Conservation (phyloP, 805 yeast genomes). For the Jamesozyma jinghongensis region DNA sequence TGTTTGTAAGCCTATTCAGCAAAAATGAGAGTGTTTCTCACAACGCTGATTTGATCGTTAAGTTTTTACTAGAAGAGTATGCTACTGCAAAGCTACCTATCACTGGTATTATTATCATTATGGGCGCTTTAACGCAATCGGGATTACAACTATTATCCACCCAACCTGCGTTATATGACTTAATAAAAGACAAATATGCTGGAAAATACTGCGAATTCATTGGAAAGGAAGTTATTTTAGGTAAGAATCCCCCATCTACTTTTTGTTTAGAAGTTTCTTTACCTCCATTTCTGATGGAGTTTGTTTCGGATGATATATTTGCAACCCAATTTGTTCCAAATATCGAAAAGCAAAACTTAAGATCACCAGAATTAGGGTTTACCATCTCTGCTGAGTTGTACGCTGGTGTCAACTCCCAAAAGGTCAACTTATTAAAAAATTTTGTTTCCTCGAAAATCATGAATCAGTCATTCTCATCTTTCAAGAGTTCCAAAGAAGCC, state of each 20-base stretch:
- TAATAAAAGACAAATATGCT: slow-evolving; percentile 15
- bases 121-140: slow-evolving; percentile 32
- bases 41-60: slow-evolving; percentile 8
- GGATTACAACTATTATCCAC: slow-evolving; percentile 15
- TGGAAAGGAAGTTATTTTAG: slow-evolving; percentile 36
- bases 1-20: slow-evolving; percentile 20
- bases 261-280: slow-evolving; percentile 37
- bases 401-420: slow-evolving; percentile 19
- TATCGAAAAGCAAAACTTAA: slow-evolving; percentile 62
- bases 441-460: slow-evolving; percentile 41
- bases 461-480: slow-evolving; percentile 41
- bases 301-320: slow-evolving; percentile 34
- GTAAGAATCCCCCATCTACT: slow-evolving; percentile 36
- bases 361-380: slow-evolving; percentile 69
- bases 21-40: slow-evolving; percentile 7
- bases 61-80: slow-evolving; percentile 9
- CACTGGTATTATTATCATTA: slow-evolving; percentile 30
- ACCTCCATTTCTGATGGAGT: slow-evolving; percentile 36
- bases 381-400: slow-evolving; percentile 44
- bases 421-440: slow-evolving; percentile 36
- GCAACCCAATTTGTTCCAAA: slow-evolving; percentile 41
- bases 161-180: slow-evolving; percentile 16
- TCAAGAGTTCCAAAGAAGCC: slow-evolving; percentile 63
- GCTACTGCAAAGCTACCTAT: slow-evolving; percentile 23
- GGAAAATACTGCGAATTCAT: slow-evolving; percentile 21